Base-by-base conservation (phyloP, 768 basidiomycete genomes). In the Phanerochaete carnosa region DNA sequence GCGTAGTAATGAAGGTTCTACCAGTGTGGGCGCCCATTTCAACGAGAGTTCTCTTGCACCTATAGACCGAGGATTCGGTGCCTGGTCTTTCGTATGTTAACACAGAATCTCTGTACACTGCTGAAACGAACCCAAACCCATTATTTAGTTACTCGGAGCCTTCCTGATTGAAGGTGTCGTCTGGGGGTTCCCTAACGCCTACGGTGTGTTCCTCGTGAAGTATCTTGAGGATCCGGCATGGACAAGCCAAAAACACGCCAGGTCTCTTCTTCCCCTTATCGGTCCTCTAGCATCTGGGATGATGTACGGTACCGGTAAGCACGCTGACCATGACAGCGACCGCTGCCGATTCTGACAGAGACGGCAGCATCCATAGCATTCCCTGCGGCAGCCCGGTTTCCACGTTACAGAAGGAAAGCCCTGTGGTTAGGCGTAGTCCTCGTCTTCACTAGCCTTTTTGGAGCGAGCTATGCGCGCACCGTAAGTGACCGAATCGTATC, bases 131-230 rank as follows among this genome's bases (percentile, higher is more conserved):
- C 28, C 15, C 52, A 30, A 33, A 2, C 43, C 23, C 7, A 43
- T 15, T 22, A 16, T 45, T 43, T 59, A 71, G 63, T 59, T 72
- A 3, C 33, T 53, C n/a, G 65, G 65, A n/a, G 68, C 70, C 19
- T 72, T 71, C 62, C 29, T 71, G 35, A 62, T 71, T 7, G 70
- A 69, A 35, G 62, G 60, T 19, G 56, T 72, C 39, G 65, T 69
- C 28, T 72, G 71, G 70, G 69, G 59, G n/a, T 69, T 71, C 57
- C 72, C 72, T 16, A 71, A 67, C 37, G 67, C 70, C 26, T 72
- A 67, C 45, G 72, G 71, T 23, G 66, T 69, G 9, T 72, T 72
- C 55, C 64, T 73, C 32, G 49, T 68, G 33, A 58, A 69, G 35
- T 73, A 72, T 56, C 60, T 67, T 30, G 62, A 66, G 51, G 64